Base-by-base conservation (phyloP, 257 asterid genomes). In the Linderniella brevidens region DNA sequence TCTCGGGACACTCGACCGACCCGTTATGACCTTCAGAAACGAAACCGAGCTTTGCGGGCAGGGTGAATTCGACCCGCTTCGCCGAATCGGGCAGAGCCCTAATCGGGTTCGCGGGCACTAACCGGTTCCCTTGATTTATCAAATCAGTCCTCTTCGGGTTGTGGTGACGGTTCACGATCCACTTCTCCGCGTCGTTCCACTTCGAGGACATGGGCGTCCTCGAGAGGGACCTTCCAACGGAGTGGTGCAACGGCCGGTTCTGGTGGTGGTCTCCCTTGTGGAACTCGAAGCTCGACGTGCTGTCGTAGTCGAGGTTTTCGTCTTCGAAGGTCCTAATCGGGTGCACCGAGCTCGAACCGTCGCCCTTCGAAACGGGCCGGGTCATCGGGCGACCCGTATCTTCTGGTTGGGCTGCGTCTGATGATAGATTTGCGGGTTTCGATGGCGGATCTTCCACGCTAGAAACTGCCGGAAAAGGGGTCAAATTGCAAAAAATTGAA, bases 171-270 rank as follows among this genome's bases (percentile, higher is more conserved):
- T 65, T 84, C 78, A 81, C 72, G 55, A 88, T 88, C 98, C 98
- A 88, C 75, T 88, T 84, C 81, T 88, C 96, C 0, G 96, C 98
- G 53, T 88, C 96, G 37, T 88, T 75, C 98, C 98, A 88, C 72
- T 88, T 88, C 9, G 98, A 88, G 0, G 98, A 58, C 72, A 88
- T 68, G 3, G 94, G 93, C 53, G 93, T 74, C 32, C 4, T 46
- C 0, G 92, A 62, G 37, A 78, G 68, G 19, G 87, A 78, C 49
- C 94, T 63, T 7, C 78, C 35, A 35, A 68, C 20, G 6, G 76
- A 71, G 54, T 73, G 90, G 54, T 73, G 93, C 46, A 69, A 71
- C 17, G 86, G 61, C 48, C 87, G 76, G 35, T 25, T 25, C 6
- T 25, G 32, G 32, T 6, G 32, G 6, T 25, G 32, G 68, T 88